Evolutionary conservation across 208 protist species (phyloP).

Genomic region (Trypanosoma cruzi): DNA sequence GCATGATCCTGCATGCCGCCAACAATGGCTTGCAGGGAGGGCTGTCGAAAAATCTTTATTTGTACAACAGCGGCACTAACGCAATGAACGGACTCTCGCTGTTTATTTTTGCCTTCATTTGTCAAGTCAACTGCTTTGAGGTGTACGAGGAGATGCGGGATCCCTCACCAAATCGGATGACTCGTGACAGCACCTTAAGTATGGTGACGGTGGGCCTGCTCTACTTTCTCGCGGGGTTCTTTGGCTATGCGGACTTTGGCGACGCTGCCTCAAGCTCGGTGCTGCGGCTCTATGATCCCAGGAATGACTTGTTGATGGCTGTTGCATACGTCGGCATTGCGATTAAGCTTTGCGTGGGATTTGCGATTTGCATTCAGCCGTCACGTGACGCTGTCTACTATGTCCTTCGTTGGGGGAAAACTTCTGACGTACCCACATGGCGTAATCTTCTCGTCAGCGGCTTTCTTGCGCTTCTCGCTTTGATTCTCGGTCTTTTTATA

Average conservation of each 20-base stretch:
- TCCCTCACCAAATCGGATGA: conserved; percentile 53
- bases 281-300: conserved; percentile 65
- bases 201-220: conserved; percentile 53
- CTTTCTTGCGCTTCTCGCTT: conserved; percentile 34
- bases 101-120: conserved; percentile 74
- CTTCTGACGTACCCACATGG: conserved; percentile 40
- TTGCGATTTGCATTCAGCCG: conserved; percentile 63
- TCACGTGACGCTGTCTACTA: conserved; percentile 70
- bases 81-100: conserved; percentile 59
- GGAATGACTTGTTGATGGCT: conserved; percentile 47
- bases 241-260: conserved; percentile 86
- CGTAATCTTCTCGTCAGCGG: conserved; percentile 45
- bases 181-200: conserved; percentile 35
- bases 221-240: conserved; percentile 79
- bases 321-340: conserved; percentile 60
- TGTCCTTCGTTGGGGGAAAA: conserved; percentile 20
- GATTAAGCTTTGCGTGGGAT: conserved; percentile 77
- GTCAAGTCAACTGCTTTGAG: conserved; percentile 74
- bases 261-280: conserved; percentile 37
- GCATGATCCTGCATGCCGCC: conserved; percentile 55
- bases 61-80: conserved; percentile 50
- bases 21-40: conserved; percentile 32
- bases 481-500: conserved; percentile 75
- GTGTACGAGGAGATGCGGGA: conserved; percentile 67
- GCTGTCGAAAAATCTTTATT: conserved; percentile 35